Evolutionary conservation across 106 monocot genomes (phyloP), one percentile per base, ranked within the genome.

Genomic region (Dendrobium catenatum): DNA sequence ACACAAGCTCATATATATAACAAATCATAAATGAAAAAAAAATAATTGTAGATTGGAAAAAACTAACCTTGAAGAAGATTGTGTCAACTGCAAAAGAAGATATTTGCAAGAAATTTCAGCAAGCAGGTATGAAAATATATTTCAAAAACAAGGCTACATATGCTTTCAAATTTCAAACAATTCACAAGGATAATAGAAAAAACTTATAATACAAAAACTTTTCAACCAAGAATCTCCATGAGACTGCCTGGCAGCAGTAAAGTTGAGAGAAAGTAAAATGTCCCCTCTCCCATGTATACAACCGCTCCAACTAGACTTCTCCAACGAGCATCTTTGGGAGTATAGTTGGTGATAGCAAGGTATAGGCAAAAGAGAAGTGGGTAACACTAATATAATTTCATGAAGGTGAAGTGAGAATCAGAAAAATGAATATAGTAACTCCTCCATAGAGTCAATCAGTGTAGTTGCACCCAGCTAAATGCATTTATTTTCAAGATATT

Each of bases 11-110:
- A 76, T 16, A 47, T 51, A 51, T 4, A 49, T 51, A 9, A 49
- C 3, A 47, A 44, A 40, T 42, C 9, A 55, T 77, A 73, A 72
- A 87, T 16, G 1, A 76, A 41, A 80, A 59, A 67, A 80, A 29
- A 82, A 46, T 17, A 47, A n/a, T 64, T 47, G 55, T 20, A 61
- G 24, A 77, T 75, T 43, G 13, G 29, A n/a, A 61, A 24, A 79
- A 80, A 68, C 78, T 19, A 72, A 99, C 98, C 98, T 99, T 99
- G 82, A 93, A 99, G 81, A 87, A 99, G 78, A 91, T 85, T 26
- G 89, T 77, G 40, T 95, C 95, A 85, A 79, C 95, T 93, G 98
- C 88, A 81, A 88, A 75, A 74, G 16, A 84, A 46, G 61, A 56
- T 37, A 33, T 54, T 82, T 1, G 16, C 74, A 76, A 19, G 46